These are phyloP conservation scores for Groenewaldozyma tartarivorans DNA, from an alignment of 805 yeast species.

Conservation along the genomic window DNA sequence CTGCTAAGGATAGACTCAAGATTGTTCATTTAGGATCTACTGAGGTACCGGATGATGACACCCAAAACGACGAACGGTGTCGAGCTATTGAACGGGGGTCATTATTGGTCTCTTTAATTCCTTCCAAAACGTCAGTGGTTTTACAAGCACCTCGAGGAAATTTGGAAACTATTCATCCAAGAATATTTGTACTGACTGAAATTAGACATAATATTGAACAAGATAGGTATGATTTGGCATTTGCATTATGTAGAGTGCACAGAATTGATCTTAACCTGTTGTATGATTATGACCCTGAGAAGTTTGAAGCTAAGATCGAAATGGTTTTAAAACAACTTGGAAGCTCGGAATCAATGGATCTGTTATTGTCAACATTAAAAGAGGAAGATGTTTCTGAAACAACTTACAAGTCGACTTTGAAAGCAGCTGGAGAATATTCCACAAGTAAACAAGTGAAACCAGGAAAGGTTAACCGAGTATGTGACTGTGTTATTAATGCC, in stretches of 20 bases:
- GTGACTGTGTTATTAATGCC: conserved; percentile 57
- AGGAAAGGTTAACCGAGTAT: conserved; percentile 57
- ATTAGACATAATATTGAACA: conserved; percentile 61
- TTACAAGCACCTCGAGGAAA: conserved; percentile 96
- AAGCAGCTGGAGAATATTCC: conserved; percentile 1
- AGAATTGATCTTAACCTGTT: conserved; percentile 84
- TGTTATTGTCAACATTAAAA: conserved; percentile 75
- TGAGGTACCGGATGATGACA: conserved; percentile 28
- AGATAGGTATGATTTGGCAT: conserved; percentile 60
- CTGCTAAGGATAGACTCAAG: conserved; percentile 75
- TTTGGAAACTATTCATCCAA: conserved; percentile 84
- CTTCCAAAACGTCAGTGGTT: conserved; percentile 71
- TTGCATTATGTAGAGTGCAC: conserved; percentile 76
- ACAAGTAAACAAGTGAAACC: background rate
- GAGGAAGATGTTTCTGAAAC: conserved; percentile 80
- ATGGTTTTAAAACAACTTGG: conserved; percentile 61
- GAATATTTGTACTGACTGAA: conserved; percentile 81
- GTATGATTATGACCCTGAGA: conserved; percentile 74
- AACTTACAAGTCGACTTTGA: conserved; percentile 66
- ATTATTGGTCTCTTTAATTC: conserved; percentile 67
- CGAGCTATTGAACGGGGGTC: conserved; percentile 91
- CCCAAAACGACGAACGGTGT: conserved; percentile 61
- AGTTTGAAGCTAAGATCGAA: conserved; percentile 56
- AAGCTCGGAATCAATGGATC: conserved; percentile 66
- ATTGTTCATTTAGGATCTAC: conserved; percentile 58